Percentiles rank a stretch among this genome's conserved stretches.
phyloP scores from a whole-genome alignment of 352 stramenopile species.

The Peronosclerospora sorghi region DNA sequence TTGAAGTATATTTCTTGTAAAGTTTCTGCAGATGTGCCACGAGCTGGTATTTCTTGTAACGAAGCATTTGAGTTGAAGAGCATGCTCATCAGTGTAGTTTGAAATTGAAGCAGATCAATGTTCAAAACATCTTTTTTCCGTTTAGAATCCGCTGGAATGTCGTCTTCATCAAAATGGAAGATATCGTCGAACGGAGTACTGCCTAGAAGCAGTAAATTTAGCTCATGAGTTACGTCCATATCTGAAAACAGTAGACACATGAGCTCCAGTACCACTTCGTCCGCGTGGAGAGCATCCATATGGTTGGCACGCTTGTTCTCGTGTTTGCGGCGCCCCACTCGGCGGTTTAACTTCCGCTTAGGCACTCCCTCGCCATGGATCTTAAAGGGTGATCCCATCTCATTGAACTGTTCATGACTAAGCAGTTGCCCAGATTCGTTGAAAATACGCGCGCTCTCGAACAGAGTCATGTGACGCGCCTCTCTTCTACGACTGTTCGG shows the following conservation, averaged over 20 bases:
- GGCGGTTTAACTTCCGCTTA: conserved; percentile 51
- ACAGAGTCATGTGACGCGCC: conserved; percentile 58
- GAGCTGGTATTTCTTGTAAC: conserved; percentile 13
- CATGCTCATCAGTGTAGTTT: conserved; percentile 38
- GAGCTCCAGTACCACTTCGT: conserved; percentile 69
- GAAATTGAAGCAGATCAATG: conserved; percentile 58
- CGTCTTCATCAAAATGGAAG: conserved; percentile 69
- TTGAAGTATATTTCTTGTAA: conserved; percentile 35
- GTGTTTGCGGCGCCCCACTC: conserved; percentile 42
- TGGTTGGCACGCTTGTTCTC: conserved; percentile 31
- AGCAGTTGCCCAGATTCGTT: conserved; percentile 62
- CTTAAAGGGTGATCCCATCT: conserved; percentile 47
- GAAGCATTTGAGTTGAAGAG: conserved; percentile 23
- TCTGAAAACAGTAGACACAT: conserved; percentile 55
- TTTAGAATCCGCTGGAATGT: conserved; percentile 9
- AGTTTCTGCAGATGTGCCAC: conserved; percentile 17
- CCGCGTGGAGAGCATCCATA: conserved; percentile 28
- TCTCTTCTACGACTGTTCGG: conserved; percentile 30
- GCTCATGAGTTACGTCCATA: conserved; percentile 67
- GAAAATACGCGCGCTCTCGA: conserved; percentile 69
- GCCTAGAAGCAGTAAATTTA: conserved; percentile 57
- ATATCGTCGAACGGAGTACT: conserved; percentile 41
- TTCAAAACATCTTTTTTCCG: conserved; percentile 19
- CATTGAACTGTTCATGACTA: conserved; percentile 60
- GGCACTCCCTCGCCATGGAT: conserved; percentile 7